These are phyloP conservation scores for Saccharomycopsis fermentans DNA, from an alignment of 805 yeast species.

Conservation along the genomic window DNA sequence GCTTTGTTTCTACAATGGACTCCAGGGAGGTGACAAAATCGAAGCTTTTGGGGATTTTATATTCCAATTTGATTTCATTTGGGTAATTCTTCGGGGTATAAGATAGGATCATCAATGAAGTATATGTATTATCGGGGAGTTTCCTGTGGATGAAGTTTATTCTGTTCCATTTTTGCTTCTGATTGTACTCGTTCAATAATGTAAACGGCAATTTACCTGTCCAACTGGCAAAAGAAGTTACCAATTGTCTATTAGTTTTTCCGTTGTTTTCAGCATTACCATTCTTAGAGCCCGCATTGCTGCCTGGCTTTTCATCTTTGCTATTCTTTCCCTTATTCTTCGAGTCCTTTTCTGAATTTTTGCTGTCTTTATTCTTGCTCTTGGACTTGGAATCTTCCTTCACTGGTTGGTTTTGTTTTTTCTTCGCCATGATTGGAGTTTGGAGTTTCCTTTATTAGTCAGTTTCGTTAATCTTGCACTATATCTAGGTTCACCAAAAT, in stretches of 20 bases:
- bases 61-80: conserved; percentile 39
- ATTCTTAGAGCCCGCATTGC: conserved; percentile 4
- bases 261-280: conserved; percentile 11
- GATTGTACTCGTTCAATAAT: conserved; percentile 76
- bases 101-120: conserved; percentile 54
- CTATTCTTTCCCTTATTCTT: neutral
- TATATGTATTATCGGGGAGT: conserved; percentile 42
- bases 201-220: conserved; percentile 91
- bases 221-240: conserved; percentile 71
- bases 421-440: conserved; percentile 5
- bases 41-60: conserved; percentile 32
- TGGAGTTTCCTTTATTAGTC: no score
- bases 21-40: conserved; percentile 42
- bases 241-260: conserved; percentile 32
- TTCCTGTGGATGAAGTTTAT: conserved; percentile 66
- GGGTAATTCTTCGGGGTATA: conserved; percentile 39
- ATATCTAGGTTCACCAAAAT: no score
- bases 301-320: neutral
- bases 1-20: conserved; percentile 84
- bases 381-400: conserved; percentile 3
- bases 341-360: conserved; percentile 13
- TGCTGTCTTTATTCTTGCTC: conserved; percentile 12
- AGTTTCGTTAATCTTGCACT: no score
- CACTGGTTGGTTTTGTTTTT: neutral
- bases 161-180: conserved; percentile 80